phyloP scores from a whole-genome alignment of 2,329 filamentous ascomycete genomes.

The Ophiosphaerella herpotricha region DNA sequence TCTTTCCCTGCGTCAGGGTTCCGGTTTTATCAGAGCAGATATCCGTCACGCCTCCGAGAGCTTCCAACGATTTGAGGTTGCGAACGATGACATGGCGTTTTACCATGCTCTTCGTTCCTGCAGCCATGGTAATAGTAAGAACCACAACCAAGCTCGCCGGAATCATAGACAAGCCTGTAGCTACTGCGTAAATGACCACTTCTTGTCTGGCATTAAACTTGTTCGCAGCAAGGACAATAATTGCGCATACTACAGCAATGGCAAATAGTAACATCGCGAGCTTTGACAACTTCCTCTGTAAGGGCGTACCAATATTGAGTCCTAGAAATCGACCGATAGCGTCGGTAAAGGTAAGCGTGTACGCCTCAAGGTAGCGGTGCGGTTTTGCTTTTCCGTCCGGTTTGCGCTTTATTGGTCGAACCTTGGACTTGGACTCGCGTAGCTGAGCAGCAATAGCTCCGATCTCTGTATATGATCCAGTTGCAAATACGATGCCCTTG shows the following conservation, averaged over 20 bases:
- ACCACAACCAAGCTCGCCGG: slow-evolving; percentile 45
- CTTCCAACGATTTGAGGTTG: slow-evolving; percentile 44
- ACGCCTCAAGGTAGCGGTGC: slow-evolving; percentile 55
- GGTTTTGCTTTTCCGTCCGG: slow-evolving; percentile 39
- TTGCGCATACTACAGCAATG: slow-evolving; percentile 44
- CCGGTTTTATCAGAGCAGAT: slow-evolving; percentile 61
- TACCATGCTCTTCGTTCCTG: slow-evolving; percentile 46
- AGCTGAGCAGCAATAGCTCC: slow-evolving; percentile 73
- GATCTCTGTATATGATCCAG: slow-evolving; percentile 73
- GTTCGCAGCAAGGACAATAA: slow-evolving; percentile 49
- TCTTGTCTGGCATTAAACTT: slow-evolving; percentile 45
- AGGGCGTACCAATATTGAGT: slow-evolving; percentile 46
- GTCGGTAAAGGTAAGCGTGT: slow-evolving; percentile 54
- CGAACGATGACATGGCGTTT: slow-evolving; percentile 41
- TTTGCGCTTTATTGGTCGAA: slow-evolving; percentile 50
- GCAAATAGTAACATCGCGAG: slow-evolving; percentile 43
- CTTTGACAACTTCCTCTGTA: slow-evolving; percentile 45
- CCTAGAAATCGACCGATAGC: slow-evolving; percentile 46
- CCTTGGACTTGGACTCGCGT: slow-evolving; percentile 53
- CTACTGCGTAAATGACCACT: slow-evolving; percentile 48
- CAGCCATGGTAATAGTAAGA: slow-evolving; percentile 47
- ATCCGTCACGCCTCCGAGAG: slow-evolving; percentile 43
- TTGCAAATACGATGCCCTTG: slow-evolving; percentile 69
- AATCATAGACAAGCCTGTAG: slow-evolving; percentile 46
- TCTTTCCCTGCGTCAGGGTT: slow-evolving; percentile 46